Conservation (phyloP, 305 asterid species). For the Fraxinus velutina region DNA sequence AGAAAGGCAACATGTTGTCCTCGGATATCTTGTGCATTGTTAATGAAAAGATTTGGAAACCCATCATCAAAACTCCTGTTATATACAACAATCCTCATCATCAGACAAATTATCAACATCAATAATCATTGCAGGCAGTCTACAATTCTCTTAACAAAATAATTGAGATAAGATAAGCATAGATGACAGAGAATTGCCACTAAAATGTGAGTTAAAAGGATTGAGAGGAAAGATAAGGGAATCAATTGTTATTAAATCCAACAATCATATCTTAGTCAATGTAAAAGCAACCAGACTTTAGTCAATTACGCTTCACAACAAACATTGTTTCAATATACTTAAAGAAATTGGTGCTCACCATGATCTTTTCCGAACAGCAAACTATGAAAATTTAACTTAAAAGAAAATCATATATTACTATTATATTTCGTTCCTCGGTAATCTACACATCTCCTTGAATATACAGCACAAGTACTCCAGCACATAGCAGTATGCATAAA, state of each 20-base stretch:
- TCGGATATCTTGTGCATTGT: conserved; percentile 84
- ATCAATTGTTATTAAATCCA: background rate
- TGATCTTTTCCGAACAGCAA: background rate
- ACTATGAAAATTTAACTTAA: background rate
- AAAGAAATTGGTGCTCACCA: background rate
- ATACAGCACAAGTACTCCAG: background rate
- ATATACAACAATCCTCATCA: conserved; percentile 19
- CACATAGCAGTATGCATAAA: background rate
- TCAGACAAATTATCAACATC: background rate
- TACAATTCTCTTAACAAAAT: background rate
- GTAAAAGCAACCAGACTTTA: background rate
- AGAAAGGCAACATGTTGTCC: conserved; percentile 90
- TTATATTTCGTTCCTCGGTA: background rate
- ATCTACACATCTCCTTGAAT: conserved; percentile 4
- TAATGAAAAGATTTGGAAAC: conserved; percentile 88
- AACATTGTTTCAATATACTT: background rate
- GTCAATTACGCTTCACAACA: background rate
- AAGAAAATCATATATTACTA: background rate
- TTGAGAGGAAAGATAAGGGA: background rate
- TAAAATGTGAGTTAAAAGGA: background rate
- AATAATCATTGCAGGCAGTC: background rate
- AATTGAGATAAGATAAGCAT: background rate
- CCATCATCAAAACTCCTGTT: conserved; percentile 95
- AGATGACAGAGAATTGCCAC: background rate
- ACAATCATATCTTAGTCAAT: background rate